phyloP scores from a whole-genome alignment of 441 rosid species.

The Gossypium schwendimanii region DNA sequence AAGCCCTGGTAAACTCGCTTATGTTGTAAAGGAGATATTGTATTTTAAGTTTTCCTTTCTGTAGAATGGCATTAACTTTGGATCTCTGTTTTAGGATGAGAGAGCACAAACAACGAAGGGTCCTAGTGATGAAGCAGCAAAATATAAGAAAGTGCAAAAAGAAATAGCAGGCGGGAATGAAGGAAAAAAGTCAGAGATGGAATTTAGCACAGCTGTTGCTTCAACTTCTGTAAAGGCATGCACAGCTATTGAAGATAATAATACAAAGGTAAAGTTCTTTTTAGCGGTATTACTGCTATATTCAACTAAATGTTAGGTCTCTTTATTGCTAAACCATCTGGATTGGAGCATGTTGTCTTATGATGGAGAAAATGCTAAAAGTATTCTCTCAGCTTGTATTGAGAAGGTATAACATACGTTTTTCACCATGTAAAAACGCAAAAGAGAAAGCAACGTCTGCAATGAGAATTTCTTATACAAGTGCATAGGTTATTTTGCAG shows the following conservation, averaged over 20 bases:
- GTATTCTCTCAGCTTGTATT: neutral
- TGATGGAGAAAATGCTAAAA: neutral
- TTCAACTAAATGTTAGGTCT: neutral
- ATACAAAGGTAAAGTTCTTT: conserved; percentile 44
- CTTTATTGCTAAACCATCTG: neutral
- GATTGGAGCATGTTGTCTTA: neutral
- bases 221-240: conserved; percentile 28
- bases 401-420: neutral
- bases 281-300: neutral
- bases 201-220: conserved; percentile 19
- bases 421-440: neutral
- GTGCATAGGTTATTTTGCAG: neutral
- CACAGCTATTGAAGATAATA: conserved; percentile 24
- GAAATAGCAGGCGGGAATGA: conserved; percentile 21
- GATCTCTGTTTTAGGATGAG: conserved; percentile 28
- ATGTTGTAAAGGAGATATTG: neutral
- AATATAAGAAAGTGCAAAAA: conserved; percentile 19
- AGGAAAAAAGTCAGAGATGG: conserved; percentile 21
- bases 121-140: conserved; percentile 21
- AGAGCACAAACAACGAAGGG: conserved; percentile 32
- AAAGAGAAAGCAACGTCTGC: neutral
- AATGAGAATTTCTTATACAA: neutral
- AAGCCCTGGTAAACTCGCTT: conserved; percentile 38
- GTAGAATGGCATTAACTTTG: conserved; percentile 13
- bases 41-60: neutral